Conservation (phyloP, 352 stramenopile genomes). For the Elongisporangium senticosum region DNA sequence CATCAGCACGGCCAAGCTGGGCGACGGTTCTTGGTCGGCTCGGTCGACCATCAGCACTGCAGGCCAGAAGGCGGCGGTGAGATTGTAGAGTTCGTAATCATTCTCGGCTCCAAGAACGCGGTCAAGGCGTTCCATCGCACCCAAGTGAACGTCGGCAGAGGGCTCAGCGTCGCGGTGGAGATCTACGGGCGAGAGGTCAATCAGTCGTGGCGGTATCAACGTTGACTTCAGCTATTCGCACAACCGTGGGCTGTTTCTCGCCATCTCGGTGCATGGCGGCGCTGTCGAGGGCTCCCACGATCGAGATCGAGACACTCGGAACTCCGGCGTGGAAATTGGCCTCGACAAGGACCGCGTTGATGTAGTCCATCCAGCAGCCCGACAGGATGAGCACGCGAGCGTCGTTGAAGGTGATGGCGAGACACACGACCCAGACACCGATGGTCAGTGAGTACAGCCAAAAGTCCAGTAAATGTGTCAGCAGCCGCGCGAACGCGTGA, state of each 20-base stretch:
- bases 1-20: constrained; percentile 73
- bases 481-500: constrained; percentile 2
- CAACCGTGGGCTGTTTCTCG: constrained; percentile 90
- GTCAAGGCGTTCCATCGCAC: constrained; percentile 74
- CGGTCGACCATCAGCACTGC: constrained; percentile 81
- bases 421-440: background rate
- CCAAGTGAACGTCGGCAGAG: constrained; percentile 73
- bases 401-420: background rate
- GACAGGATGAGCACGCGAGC: constrained; percentile 1
- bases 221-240: constrained; percentile 88
- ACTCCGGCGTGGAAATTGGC: background rate
- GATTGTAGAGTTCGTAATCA: constrained; percentile 85
- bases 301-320: background rate
- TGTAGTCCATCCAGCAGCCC: constrained; percentile 4
- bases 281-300: constrained; percentile 3
- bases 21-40: constrained; percentile 68
- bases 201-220: constrained; percentile 37
- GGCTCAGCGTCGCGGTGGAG: constrained; percentile 74
- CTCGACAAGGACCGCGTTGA: constrained; percentile 5
- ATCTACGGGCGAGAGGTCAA: constrained; percentile 55
- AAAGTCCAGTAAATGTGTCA: constrained; percentile 5
- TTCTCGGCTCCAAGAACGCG: constrained; percentile 75
- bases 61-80: constrained; percentile 77
- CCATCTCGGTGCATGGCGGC: constrained; percentile 91
- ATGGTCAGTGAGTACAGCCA: background rate